phyloP scores from a whole-genome alignment of 2,329 filamentous ascomycete species.

The Beauveria medogensis region DNA sequence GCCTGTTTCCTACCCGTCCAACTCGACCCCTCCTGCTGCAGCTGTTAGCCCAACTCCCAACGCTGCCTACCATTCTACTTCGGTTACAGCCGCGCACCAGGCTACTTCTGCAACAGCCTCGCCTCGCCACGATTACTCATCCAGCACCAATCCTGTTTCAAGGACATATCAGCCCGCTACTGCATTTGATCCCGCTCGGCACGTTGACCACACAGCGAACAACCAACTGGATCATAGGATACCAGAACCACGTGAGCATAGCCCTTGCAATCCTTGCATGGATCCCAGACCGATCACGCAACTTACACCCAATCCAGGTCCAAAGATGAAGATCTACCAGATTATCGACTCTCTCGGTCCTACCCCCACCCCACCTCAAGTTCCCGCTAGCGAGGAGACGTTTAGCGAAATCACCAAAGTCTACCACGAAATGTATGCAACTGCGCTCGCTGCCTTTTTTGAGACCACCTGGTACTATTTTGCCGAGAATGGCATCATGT shows the following conservation, averaged over 20 bases:
- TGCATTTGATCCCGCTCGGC: constrained; percentile 1
- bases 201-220: background rate
- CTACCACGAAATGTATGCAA: constrained; percentile 69
- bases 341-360: constrained; percentile 57
- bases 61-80: constrained; percentile 25
- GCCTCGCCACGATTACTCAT: constrained; percentile 38
- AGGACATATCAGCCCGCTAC: background rate
- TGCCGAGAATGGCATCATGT: constrained; percentile 33
- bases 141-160: background rate
- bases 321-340: constrained; percentile 65
- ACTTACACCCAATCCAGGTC: constrained; percentile 35
- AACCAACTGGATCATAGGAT: background rate
- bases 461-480: constrained; percentile 77
- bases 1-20: constrained; percentile 31
- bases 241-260: background rate
- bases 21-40: constrained; percentile 22
- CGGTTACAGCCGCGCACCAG: constrained; percentile 22
- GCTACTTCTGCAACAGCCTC: constrained; percentile 29
- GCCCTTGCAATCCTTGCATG: too few relatives aligned
- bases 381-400: constrained; percentile 41
- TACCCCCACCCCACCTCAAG: constrained; percentile 45
- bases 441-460: constrained; percentile 65
- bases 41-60: constrained; percentile 20
- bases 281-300: constrained; percentile 6
- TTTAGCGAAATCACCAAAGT: constrained; percentile 62